A percentile compares a stretch with the other conserved stretches of the same genome.
These are phyloP conservation scores for Hanseniaspora sp. DNA, from an alignment of 1,139 yeast genomes.

Conservation along the genomic window DNA sequence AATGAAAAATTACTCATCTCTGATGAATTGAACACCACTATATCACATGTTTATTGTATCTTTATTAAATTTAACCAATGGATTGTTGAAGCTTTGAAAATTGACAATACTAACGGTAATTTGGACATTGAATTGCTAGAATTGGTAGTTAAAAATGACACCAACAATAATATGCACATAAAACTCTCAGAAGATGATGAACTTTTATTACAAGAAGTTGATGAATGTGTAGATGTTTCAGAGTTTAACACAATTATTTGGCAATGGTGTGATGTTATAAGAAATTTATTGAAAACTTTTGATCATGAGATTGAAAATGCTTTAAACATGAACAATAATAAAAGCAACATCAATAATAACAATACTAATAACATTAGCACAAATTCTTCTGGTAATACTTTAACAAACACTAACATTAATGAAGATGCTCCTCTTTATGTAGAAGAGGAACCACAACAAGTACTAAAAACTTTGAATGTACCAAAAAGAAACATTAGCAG, in stretches of 20 bases:
- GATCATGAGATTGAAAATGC: background rate
- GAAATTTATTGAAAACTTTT: slow-evolving; percentile 3
- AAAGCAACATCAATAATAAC: too few relatives aligned
- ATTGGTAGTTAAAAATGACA: slow-evolving; percentile 24
- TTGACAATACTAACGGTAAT: slow-evolving; percentile 15
- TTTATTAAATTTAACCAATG: slow-evolving; percentile 30
- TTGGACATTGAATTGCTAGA: slow-evolving; percentile 14
- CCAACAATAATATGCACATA: slow-evolving; percentile 25
- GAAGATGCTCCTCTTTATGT: background rate
- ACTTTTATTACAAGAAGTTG: slow-evolving; percentile 28
- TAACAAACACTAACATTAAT: background rate
- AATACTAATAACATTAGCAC: background rate
- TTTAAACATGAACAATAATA: background rate
- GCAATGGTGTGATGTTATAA: slow-evolving; percentile 12
- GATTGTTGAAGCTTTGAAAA: slow-evolving; percentile 26
- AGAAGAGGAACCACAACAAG: slow-evolving; percentile 4
- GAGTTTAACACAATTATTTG: slow-evolving; percentile 20
- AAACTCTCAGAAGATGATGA: slow-evolving; percentile 26
- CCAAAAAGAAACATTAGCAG: slow-evolving; percentile 11
- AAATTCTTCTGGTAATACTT: too few relatives aligned
- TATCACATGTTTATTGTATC: slow-evolving; percentile 27
- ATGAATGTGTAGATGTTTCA: slow-evolving; percentile 21
- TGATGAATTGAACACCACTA: slow-evolving; percentile 21
- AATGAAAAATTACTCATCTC: slow-evolving; percentile 24
- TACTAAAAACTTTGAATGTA: background rate